phyloP scores from a whole-genome alignment of 768 basidiomycete genomes.

The Tremella yokohamensis region DNA sequence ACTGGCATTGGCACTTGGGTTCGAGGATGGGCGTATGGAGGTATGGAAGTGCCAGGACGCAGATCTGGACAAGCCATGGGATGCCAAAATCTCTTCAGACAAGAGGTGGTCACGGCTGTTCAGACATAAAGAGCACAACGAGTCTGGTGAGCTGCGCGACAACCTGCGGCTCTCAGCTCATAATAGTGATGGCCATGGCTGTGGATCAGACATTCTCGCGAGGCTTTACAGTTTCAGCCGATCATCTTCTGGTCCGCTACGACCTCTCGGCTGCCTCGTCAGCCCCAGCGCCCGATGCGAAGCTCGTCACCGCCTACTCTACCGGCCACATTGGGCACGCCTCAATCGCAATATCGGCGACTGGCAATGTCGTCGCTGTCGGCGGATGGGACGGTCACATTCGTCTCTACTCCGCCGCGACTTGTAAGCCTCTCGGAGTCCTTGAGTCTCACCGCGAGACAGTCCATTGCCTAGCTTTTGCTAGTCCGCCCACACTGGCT shows the following conservation, averaged over 20 bases:
- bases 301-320: slow-evolving; percentile 52
- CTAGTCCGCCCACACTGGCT: slow-evolving; percentile 33
- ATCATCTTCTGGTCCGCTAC: slow-evolving; percentile 57
- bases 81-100: slow-evolving; percentile 11
- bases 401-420: slow-evolving; percentile 74
- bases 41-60: slow-evolving; percentile 51
- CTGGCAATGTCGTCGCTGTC: slow-evolving; percentile 75
- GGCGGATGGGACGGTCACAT: slow-evolving; percentile 92
- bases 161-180: slow-evolving; percentile 5
- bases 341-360: slow-evolving; percentile 68
- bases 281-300: slow-evolving; percentile 39
- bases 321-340: slow-evolving; percentile 79
- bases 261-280: slow-evolving; percentile 19
- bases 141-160: slow-evolving; percentile 48
- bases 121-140: slow-evolving; percentile 51
- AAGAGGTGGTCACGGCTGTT: slow-evolving; percentile 46
- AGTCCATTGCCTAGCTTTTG: slow-evolving; percentile 73
- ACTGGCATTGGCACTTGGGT: slow-evolving; percentile 67
- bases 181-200: slow-evolving; percentile 77
- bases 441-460: slow-evolving; percentile 74
- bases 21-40: slow-evolving; percentile 83
- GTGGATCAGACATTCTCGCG: slow-evolving; percentile 61
- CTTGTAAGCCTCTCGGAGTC: slow-evolving; percentile 77
- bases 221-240: slow-evolving; percentile 79
- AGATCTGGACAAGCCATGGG: slow-evolving; percentile 6